These are phyloP conservation scores for Bipolaris gigantea DNA, from an alignment of 2,329 filamentous ascomycete species.

Conservation along the genomic window DNA sequence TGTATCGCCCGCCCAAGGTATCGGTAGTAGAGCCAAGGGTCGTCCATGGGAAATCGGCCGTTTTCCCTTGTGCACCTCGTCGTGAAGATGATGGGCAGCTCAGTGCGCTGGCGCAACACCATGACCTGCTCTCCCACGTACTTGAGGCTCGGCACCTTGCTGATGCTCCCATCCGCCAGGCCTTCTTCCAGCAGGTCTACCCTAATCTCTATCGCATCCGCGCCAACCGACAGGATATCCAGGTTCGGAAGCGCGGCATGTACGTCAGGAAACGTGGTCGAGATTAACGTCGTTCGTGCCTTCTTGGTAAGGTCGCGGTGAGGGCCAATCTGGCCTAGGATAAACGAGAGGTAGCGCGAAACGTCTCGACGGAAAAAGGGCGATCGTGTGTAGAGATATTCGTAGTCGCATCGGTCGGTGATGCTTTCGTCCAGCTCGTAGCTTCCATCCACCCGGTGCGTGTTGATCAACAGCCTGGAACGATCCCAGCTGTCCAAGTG, in stretches of 20 bases:
- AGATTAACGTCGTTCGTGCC: slow-evolving; percentile 79
- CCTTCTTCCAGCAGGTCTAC: slow-evolving; percentile 81
- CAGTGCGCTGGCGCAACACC: slow-evolving; percentile 78
- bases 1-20: slow-evolving; percentile 84
- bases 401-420: slow-evolving; percentile 75
- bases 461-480: slow-evolving; percentile 70
- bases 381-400: slow-evolving; percentile 77
- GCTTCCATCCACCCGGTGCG: slow-evolving; percentile 70
- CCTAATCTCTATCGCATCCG: slow-evolving; percentile 81
- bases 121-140: slow-evolving; percentile 88
- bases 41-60: slow-evolving; percentile 81
- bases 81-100: slow-evolving; percentile 88
- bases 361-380: slow-evolving; percentile 75
- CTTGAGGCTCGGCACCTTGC: slow-evolving; percentile 72
- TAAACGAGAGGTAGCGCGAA: slow-evolving; percentile 76
- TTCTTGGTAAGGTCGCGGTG: slow-evolving; percentile 79
- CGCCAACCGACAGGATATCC: slow-evolving; percentile 83
- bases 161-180: slow-evolving; percentile 58
- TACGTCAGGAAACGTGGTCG: slow-evolving; percentile 85
- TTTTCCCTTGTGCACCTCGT: slow-evolving; percentile 81
- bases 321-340: slow-evolving; percentile 75
- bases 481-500: slow-evolving; percentile 61
- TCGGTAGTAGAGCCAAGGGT: slow-evolving; percentile 72
- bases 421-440: slow-evolving; percentile 64
- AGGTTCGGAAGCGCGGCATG: slow-evolving; percentile 80